Percentiles rank a stretch among this genome's conserved stretches.
Evolutionary conservation across 371 early-diverging fungal species (phyloP).

Genomic region (Syncephalastrum monosporum): DNA sequence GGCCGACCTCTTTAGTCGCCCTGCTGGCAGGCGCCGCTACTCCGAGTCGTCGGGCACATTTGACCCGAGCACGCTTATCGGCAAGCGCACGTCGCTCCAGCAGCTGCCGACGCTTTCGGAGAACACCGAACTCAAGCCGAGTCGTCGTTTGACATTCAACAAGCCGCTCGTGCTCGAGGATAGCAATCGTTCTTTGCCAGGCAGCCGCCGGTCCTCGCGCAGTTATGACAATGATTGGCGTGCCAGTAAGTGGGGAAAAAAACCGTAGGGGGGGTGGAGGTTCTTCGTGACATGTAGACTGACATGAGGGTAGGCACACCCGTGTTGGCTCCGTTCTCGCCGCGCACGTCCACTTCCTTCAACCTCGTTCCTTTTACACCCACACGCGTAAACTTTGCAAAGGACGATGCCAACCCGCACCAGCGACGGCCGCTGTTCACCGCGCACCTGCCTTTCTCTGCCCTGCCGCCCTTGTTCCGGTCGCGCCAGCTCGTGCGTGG

Average conservation of each 20-base stretch:
- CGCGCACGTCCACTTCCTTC: constrained; percentile 19
- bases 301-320: constrained; percentile 10
- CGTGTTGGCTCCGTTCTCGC: constrained; percentile 12
- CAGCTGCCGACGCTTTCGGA: constrained; percentile 30
- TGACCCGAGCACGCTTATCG: constrained; percentile 11
- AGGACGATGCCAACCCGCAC: constrained; percentile 45
- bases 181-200: constrained; percentile 11
- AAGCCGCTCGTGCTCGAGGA: constrained; percentile 29
- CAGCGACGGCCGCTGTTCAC: constrained; percentile 53
- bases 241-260: constrained; percentile 14
- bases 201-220: constrained; percentile 32
- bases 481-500: constrained; percentile 58
- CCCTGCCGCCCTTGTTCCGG: constrained; percentile 47
- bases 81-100: constrained; percentile 28
- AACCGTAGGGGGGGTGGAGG: neutral
- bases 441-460: constrained; percentile 56
- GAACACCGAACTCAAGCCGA: constrained; percentile 14
- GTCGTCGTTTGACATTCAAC: constrained; percentile 28
- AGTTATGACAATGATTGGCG: constrained; percentile 40
- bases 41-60: constrained; percentile 30
- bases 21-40: constrained; percentile 26
- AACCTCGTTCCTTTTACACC: constrained; percentile 46
- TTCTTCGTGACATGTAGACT: neutral
- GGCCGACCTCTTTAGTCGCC: constrained; percentile 4
- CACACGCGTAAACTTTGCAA: constrained; percentile 37